Base-by-base conservation (phyloP, 2,329 filamentous ascomycete species). In the Pseudogymnoascus sp. region DNA sequence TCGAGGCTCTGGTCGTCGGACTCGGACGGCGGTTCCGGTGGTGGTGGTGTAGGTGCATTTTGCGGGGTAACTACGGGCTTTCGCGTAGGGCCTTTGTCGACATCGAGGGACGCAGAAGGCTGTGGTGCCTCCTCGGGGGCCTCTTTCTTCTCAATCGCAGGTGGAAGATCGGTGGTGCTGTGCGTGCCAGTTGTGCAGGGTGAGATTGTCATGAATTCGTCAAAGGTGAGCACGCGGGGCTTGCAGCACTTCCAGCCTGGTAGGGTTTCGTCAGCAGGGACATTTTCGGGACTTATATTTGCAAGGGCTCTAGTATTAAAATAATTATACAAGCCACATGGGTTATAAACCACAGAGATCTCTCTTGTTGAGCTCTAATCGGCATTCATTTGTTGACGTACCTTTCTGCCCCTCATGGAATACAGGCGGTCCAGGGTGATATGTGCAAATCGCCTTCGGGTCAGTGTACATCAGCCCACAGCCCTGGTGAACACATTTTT, bases 341-440 rank as follows among this genome's bases (percentile, higher is more conserved):
- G 37, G 34, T 60, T 61, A 21, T 34, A 23, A 28, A 54, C 48
- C 62, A 45, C 28, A 21, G 28, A 5, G 13, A 57, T 3, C 51
- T 10, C n/a, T 36, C n/a, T 62, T 54, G 54, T 34, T 57, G 60
- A n/a, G 63, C 60, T 41, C 4, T 16, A 41, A 28, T 36, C n/a
- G 11, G 2, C n/a, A 57, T 65, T 25, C 13, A 61, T 67, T 65
- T 31, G 60, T 45, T 66, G 28, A 74, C 79, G 75, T 80, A 96
- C 93, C 95, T 87, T 99, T 98, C 79, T 97, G 93, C 67, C 95
- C 95, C 79, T 99, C 95, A 76, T 98, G 95, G 77, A 99, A 99
- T 75, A 95, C 83, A 54, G 95, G 95, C 68, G 93, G 91, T 64
- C 93, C 93, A 48, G 93, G 92, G 78, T 99, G 95, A 79, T 97